These are phyloP conservation scores for Dothideomycetes sp. DNA, from an alignment of 2,329 filamentous ascomycete genomes.

Conservation along the genomic window DNA sequence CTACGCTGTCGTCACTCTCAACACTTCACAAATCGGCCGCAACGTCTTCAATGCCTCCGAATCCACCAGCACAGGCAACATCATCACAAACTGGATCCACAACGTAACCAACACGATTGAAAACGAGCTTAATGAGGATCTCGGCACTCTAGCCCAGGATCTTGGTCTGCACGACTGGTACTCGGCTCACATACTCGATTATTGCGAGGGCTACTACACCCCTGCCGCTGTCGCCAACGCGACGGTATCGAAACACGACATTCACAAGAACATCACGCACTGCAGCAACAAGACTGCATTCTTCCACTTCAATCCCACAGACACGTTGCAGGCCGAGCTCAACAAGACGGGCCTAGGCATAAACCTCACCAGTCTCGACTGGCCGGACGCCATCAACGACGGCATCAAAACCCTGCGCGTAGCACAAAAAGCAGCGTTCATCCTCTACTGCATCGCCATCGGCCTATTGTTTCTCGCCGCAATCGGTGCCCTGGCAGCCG, in stretches of 20 bases:
- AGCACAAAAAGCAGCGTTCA: constrained; percentile 42
- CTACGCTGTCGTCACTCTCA: constrained; percentile 47
- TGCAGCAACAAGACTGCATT: constrained; percentile 44
- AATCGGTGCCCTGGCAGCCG: constrained; percentile 31
- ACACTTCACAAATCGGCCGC: constrained; percentile 44
- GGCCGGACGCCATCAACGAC: constrained; percentile 44
- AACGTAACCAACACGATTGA: constrained; percentile 22
- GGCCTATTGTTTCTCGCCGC: constrained; percentile 41
- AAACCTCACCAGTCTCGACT: constrained; percentile 41
- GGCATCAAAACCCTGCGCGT: constrained; percentile 40
- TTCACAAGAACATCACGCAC: constrained; percentile 39
- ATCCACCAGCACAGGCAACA: constrained; percentile 14
- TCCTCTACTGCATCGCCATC: constrained; percentile 49
- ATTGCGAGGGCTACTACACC: constrained; percentile 42
- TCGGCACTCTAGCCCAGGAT: constrained; percentile 32
- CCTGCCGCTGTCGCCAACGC: constrained; percentile 31
- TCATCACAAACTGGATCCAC: constrained; percentile 21
- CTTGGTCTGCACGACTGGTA: constrained; percentile 52
- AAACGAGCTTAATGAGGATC: constrained; percentile 28
- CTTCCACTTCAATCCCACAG: constrained; percentile 46
- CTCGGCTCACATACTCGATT: constrained; percentile 48
- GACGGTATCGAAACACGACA: constrained; percentile 26
- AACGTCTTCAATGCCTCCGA: constrained; percentile 20
- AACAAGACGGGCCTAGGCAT: constrained; percentile 30
- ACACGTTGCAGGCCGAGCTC: constrained; percentile 39